Evolutionary conservation across 2,329 filamentous ascomycete genomes (phyloP).

Genomic region (Botrytis sinoallii): DNA sequence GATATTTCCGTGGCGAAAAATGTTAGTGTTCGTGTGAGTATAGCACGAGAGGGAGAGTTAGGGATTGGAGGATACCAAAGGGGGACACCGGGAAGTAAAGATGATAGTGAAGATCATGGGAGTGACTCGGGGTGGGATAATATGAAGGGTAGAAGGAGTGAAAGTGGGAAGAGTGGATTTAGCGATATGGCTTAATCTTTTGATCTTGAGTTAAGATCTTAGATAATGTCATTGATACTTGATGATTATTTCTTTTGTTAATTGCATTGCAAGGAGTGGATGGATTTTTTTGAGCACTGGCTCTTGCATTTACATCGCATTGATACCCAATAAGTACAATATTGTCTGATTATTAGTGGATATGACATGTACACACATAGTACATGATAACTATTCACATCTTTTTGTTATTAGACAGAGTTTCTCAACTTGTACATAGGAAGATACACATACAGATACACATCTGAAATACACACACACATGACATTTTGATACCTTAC

Average conservation of each 20-base stretch:
- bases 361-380: not conserved
- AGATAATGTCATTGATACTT: conserved; percentile 9
- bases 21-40: conserved; percentile 27
- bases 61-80: not conserved
- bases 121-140: conserved; percentile 16
- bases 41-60: not conserved
- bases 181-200: conserved; percentile 7
- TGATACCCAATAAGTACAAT: conserved; percentile 2
- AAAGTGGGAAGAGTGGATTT: conserved; percentile 14
- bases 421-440: not conserved
- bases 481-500: not conserved
- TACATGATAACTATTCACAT: not conserved
- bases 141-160: not conserved
- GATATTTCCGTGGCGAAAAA: conserved; percentile 32
- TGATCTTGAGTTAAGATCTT: not conserved
- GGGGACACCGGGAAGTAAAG: not conserved
- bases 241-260: conserved; percentile 6
- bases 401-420: not conserved
- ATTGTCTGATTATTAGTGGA: not conserved
- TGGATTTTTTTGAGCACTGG: not conserved
- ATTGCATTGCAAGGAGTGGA: conserved; percentile 11
- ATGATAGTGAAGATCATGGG: conserved; percentile 7
- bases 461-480: not conserved
- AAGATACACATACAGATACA: not conserved
- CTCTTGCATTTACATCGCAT: not conserved